Base-by-base conservation (phyloP, 495 filamentous ascomycete species). In the Penicillium tannophilum region DNA sequence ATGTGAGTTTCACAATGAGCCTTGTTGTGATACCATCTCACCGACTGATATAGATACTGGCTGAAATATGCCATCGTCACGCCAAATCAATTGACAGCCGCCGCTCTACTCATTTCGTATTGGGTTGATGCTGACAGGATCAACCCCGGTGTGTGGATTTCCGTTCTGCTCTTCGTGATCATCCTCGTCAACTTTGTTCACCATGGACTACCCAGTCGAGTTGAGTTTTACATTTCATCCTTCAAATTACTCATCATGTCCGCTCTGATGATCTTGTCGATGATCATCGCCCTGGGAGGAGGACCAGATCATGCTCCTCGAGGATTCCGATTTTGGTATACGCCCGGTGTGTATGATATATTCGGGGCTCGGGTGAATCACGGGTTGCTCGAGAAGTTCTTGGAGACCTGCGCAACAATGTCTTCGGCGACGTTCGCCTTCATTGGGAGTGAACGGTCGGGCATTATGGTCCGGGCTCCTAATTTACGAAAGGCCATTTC, bases 401-500 rank as follows among this genome's bases (percentile, higher is more conserved):
- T 91, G 28, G 57, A 83, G 14, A 77, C 91, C n/a, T 93, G 89
- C 81, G 82, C 84, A 14, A 86, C 87, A 11, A 76, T 92, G 52
- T 85, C 91, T 52, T 87, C 85, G 52, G 89, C 90, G 7, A 88
- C 86, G 3, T 92, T 93, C 58, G 88, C 91, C 24, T 93, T 90
- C 62, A 77, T 92, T 39, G 90, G 90, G 39, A 93, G 91, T 14
- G 92, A 97, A 74, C 79, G 92, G 26, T 85, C 94, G 52, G 91
- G 85, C 52, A 78, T 87, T 4, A 72, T 81, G 20, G 73, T 81
- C 8, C 90, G 93, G 72, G 85, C 88, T 23, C 79, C 79, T 11
- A 89, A 91, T 69, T 88, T 92, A 0, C 78, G 83, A 52, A 84
- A 84, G 64, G 84, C 84, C 14, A 88, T 93, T 36, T 89, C 90